phyloP scores from a whole-genome alignment of 345 rosid genomes.

The Eucalyptus cloeziana region DNA sequence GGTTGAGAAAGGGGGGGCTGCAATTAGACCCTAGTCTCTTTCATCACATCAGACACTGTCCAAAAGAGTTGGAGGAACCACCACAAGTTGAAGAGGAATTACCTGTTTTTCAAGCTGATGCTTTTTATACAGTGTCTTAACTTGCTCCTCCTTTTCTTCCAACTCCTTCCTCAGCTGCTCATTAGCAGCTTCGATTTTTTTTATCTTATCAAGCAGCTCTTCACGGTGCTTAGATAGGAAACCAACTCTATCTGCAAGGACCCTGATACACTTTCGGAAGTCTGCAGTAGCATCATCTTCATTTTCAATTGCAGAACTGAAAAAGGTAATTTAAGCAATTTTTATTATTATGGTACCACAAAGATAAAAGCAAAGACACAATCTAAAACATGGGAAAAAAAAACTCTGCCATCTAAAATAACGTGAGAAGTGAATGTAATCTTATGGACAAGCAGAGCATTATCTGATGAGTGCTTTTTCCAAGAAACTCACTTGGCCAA shows the following conservation, averaged over 20 bases:
- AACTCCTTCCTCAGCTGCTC: slow-evolving; percentile 71
- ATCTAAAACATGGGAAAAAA: background rate
- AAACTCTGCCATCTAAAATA: background rate
- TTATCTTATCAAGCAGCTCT: slow-evolving; percentile 69
- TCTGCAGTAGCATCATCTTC: slow-evolving; percentile 72
- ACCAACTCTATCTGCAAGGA: slow-evolving; percentile 71
- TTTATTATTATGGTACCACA: background rate
- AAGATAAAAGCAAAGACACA: background rate
- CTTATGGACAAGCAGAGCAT: background rate
- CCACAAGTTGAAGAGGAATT: background rate
- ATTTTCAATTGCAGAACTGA: slow-evolving; percentile 56
- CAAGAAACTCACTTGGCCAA: slow-evolving; percentile 60
- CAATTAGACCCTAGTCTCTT: background rate
- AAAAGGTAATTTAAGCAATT: background rate
- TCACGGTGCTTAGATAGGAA: slow-evolving; percentile 65
- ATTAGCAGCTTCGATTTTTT: slow-evolving; percentile 53
- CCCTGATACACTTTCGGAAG: slow-evolving; percentile 59
- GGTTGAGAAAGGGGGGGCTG: background rate
- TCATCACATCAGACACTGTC: background rate
- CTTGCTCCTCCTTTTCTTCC: slow-evolving; percentile 73
- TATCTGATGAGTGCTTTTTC: background rate
- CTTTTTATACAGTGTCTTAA: slow-evolving; percentile 66
- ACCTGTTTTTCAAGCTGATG: slow-evolving; percentile 98
- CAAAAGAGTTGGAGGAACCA: background rate
- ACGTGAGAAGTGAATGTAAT: background rate